Evolutionary conservation across 306 rosid genomes (phyloP).

Genomic region (Senna siamea): DNA sequence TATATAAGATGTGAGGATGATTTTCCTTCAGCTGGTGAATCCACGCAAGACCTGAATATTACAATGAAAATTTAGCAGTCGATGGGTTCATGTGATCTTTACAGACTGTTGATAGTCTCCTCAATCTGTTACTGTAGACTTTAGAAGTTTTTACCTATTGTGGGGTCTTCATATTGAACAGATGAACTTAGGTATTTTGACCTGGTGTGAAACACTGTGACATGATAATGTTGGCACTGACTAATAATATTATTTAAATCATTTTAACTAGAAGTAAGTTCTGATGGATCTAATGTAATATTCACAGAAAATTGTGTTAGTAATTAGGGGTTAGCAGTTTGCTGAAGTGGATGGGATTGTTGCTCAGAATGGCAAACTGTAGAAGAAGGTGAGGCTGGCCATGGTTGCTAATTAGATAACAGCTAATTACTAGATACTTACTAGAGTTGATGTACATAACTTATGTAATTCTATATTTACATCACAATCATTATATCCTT

Average conservation of each 20-base stretch:
- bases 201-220: neutral
- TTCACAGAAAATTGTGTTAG: constrained; percentile 35
- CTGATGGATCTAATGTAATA: constrained; percentile 28
- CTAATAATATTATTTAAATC: neutral
- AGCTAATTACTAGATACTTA: constrained; percentile 2
- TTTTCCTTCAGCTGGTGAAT: constrained; percentile 7
- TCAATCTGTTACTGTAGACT: neutral
- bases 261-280: neutral
- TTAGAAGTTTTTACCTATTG: neutral
- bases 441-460: neutral
- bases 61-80: neutral
- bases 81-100: neutral
- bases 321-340: constrained; percentile 35
- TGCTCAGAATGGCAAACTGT: constrained; percentile 29
- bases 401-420: constrained; percentile 24
- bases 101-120: neutral
- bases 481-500: constrained; percentile 10
- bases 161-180: neutral
- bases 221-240: neutral
- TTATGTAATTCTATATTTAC: neutral
- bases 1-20: neutral
- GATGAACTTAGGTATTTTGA: constrained; percentile 1
- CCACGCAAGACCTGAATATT: constrained; percentile 3
- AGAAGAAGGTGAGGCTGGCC: constrained; percentile 27
- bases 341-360: constrained; percentile 34